Evolutionary conservation across 805 yeast genomes (phyloP).

Genomic region (Kodamaea hsintzibuensis): DNA sequence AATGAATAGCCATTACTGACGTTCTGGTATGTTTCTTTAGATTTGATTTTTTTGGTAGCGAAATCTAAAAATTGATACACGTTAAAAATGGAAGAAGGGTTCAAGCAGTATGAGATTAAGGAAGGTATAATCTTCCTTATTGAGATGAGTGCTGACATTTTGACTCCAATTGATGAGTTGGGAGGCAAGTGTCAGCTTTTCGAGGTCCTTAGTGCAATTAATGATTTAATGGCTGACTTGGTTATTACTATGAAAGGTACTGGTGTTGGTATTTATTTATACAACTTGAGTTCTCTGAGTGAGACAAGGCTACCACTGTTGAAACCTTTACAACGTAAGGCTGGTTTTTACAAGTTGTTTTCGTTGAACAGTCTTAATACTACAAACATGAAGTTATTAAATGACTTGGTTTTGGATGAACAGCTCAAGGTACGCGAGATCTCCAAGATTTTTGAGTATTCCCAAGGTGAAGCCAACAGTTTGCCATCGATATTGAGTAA

Average conservation of each 20-base stretch:
- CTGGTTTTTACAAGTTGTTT: conserved; percentile 52
- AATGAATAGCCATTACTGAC: conserved; percentile 79
- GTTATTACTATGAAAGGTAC: conserved; percentile 66
- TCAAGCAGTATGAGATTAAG: conserved; percentile 46
- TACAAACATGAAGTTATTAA: conserved; percentile 55
- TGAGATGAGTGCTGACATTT: conserved; percentile 47
- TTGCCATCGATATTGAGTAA: conserved; percentile 46
- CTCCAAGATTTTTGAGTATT: conserved; percentile 12
- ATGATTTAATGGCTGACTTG: conserved; percentile 63
- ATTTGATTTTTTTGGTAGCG: not conserved
- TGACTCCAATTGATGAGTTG: conserved; percentile 35
- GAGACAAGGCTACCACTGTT: conserved; percentile 10
- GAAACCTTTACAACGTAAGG: conserved; percentile 25
- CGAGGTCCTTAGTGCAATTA: conserved; percentile 56
- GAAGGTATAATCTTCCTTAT: conserved; percentile 67
- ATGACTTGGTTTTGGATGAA: conserved; percentile 56
- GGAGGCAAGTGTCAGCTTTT: conserved; percentile 43
- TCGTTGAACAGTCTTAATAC: conserved; percentile 56
- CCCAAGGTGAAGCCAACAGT: conserved; percentile 18
- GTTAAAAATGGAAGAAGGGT: not conserved
- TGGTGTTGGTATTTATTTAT: conserved; percentile 72
- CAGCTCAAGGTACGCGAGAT: conserved; percentile 19
- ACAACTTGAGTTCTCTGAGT: conserved; percentile 31
- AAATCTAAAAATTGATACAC: not conserved
- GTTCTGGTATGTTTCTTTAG: not conserved